Evolutionary conservation across 768 basidiomycete genomes (phyloP).

Genomic region (Boletus rex-veris): DNA sequence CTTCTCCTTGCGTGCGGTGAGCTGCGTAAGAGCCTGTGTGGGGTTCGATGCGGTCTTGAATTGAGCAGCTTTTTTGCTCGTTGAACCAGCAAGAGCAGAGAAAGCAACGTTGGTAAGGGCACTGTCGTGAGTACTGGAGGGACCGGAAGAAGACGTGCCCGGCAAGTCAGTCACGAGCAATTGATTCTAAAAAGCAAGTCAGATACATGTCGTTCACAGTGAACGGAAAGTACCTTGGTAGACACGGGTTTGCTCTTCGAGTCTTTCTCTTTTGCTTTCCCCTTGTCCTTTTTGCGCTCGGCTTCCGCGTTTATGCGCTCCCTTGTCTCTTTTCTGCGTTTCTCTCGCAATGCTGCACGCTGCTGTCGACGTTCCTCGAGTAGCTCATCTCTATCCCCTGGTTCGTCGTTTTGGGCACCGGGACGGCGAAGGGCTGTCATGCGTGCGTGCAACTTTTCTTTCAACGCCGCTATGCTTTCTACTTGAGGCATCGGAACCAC

Average conservation of each 20-base stretch:
- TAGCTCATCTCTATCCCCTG: constrained; percentile 73
- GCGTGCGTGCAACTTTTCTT: constrained; percentile 70
- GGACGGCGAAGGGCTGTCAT: constrained; percentile 66
- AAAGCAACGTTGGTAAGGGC: constrained; percentile 67
- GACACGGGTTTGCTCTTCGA: constrained; percentile 40
- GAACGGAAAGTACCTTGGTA: constrained; percentile 47
- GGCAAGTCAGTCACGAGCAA: constrained; percentile 61
- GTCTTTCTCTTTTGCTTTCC: constrained; percentile 47
- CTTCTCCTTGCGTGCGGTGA: constrained; percentile 74
- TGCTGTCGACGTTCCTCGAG: constrained; percentile 75
- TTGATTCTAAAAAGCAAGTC: constrained; percentile 47
- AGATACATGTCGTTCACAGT: not conserved
- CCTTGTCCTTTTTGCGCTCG: constrained; percentile 51
- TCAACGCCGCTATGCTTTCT: constrained; percentile 60
- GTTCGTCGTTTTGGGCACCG: constrained; percentile 35
- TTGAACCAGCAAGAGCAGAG: constrained; percentile 53
- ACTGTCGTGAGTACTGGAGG: constrained; percentile 34
- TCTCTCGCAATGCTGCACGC: constrained; percentile 80
- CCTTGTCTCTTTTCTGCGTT: constrained; percentile 78
- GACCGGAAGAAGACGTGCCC: constrained; percentile 20
- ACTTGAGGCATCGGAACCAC: constrained; percentile 62
- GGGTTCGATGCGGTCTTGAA: constrained; percentile 79
- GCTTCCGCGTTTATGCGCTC: constrained; percentile 73
- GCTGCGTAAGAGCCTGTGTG: constrained; percentile 77
- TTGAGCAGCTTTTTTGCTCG: constrained; percentile 45